A percentile compares a stretch with the other conserved stretches of the same genome.
Conservation (phyloP, 192 early-diverging fungal genomes). For the Linderina pennispora region DNA sequence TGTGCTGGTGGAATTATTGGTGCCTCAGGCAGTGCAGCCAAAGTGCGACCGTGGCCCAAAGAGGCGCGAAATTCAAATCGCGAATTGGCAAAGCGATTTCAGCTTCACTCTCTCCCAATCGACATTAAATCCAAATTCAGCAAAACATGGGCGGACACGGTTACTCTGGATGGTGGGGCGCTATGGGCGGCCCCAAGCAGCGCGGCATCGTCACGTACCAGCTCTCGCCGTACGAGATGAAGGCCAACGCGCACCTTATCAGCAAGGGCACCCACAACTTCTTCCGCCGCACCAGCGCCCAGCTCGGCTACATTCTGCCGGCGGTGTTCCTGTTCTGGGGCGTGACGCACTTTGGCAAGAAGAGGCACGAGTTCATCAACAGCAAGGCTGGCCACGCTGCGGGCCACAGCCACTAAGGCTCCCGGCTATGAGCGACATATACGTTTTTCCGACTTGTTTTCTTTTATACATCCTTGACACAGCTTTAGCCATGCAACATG, state of each 20-base stretch:
- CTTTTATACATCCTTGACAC: too few relatives aligned
- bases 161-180: conserved; percentile 42
- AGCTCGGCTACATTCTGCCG: conserved; percentile 32
- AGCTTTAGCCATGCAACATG: too few relatives aligned
- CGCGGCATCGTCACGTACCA: conserved; percentile 39
- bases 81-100: too few relatives aligned
- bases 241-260: conserved; percentile 39
- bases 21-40: too few relatives aligned
- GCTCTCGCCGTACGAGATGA: conserved; percentile 44
- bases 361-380: conserved; percentile 38
- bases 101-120: too few relatives aligned
- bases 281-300: conserved; percentile 32
- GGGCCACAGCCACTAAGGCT: conserved; percentile 16
- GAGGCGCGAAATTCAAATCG: too few relatives aligned
- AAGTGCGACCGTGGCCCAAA: too few relatives aligned
- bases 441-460: too few relatives aligned
- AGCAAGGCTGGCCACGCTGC: conserved; percentile 41
- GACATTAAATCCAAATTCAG: background rate
- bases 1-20: too few relatives aligned
- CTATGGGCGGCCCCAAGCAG: conserved; percentile 41
- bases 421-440: background rate
- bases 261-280: conserved; percentile 43
- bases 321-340: conserved; percentile 37
- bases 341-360: conserved; percentile 34
- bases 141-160: conserved; percentile 30